A percentile compares a stretch with the other conserved stretches of the same genome.
phyloP scores from a whole-genome alignment of 306 rosid genomes.

The Lathyrus tuberosus region DNA sequence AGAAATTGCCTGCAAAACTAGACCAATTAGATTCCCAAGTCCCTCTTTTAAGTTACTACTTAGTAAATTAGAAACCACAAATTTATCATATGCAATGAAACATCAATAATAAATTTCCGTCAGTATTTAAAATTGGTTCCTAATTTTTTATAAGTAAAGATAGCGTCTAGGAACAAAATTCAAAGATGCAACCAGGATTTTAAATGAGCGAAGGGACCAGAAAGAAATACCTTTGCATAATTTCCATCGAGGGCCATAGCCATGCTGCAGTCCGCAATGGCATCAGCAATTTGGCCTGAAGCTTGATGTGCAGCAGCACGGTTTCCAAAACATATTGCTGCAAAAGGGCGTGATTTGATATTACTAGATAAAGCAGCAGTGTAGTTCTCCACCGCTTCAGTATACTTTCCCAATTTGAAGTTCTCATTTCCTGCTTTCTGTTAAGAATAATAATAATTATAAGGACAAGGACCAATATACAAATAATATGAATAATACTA shows the following conservation, averaged over 20 bases:
- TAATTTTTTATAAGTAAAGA: conserved; percentile 24
- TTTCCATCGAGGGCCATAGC: conserved; percentile 86
- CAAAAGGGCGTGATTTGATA: conserved; percentile 75
- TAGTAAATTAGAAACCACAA: conserved; percentile 13
- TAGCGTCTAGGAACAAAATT: conserved; percentile 25
- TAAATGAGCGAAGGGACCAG: conserved; percentile 9
- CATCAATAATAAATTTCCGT: conserved; percentile 20
- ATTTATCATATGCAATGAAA: conserved; percentile 24
- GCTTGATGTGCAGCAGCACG: conserved; percentile 97
- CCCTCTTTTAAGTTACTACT: neutral
- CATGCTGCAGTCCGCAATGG: conserved; percentile 89
- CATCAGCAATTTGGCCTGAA: conserved; percentile 84
- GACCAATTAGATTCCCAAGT: conserved; percentile 35
- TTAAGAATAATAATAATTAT: conserved; percentile 40
- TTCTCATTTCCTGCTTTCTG: conserved; percentile 88
- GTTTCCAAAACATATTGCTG: conserved; percentile 86
- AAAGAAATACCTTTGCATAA: conserved; percentile 74
- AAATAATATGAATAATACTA: conserved; percentile 34
- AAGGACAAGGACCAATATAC: conserved; percentile 19
- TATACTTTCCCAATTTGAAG: conserved; percentile 61
- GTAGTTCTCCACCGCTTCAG: conserved; percentile 81
- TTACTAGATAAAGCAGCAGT: conserved; percentile 76
- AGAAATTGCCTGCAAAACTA: conserved; percentile 71
- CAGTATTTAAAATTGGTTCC: conserved; percentile 19
- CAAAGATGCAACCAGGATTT: conserved; percentile 32